phyloP scores from a whole-genome alignment of 2,329 filamentous ascomycete genomes.

The Phaeosphaeriaceae sp. region DNA sequence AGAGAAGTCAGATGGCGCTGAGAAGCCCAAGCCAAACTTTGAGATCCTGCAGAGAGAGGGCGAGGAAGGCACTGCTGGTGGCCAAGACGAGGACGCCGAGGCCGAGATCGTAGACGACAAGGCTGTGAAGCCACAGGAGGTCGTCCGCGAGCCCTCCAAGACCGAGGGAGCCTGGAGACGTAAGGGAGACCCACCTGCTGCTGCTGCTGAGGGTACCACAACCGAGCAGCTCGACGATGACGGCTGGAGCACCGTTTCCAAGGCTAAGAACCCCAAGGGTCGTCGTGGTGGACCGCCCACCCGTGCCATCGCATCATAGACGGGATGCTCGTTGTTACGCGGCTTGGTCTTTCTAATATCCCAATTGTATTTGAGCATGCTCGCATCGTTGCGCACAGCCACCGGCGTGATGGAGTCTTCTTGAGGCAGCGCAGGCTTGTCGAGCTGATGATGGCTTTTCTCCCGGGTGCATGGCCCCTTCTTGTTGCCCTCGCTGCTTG shows the following conservation, averaged over 20 bases:
- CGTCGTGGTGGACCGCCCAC: constrained; percentile 48
- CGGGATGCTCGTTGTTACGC: constrained; percentile 13
- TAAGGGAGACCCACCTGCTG: constrained; percentile 40
- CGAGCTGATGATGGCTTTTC: constrained; percentile 24
- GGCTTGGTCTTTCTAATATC: constrained; percentile 15
- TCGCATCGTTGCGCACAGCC: constrained; percentile 35
- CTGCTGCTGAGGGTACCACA: constrained; percentile 47
- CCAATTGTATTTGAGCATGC: constrained; percentile 29
- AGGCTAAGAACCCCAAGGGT: constrained; percentile 51
- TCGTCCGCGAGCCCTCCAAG: constrained; percentile 55
- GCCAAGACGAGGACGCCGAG: constrained; percentile 57
- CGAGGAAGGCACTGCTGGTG: constrained; percentile 44
- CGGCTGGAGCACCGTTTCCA: constrained; percentile 61
- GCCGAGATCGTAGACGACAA: constrained; percentile 60
- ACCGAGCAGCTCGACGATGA: constrained; percentile 59
- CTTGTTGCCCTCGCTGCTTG: constrained; percentile 26
- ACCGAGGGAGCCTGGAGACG: constrained; percentile 50
- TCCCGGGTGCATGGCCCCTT: constrained; percentile 26
- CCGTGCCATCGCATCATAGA: constrained; percentile 57
- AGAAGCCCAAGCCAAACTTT: constrained; percentile 58
- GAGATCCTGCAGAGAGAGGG: constrained; percentile 62
- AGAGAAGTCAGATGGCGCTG: constrained; percentile 40
- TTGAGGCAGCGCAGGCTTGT: constrained; percentile 31
- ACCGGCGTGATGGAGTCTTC: constrained; percentile 33
- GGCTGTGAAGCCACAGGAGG: constrained; percentile 63